Evolutionary conservation across 2,329 filamentous ascomycete species (phyloP).

Genomic region (Stylonectria norvegica): DNA sequence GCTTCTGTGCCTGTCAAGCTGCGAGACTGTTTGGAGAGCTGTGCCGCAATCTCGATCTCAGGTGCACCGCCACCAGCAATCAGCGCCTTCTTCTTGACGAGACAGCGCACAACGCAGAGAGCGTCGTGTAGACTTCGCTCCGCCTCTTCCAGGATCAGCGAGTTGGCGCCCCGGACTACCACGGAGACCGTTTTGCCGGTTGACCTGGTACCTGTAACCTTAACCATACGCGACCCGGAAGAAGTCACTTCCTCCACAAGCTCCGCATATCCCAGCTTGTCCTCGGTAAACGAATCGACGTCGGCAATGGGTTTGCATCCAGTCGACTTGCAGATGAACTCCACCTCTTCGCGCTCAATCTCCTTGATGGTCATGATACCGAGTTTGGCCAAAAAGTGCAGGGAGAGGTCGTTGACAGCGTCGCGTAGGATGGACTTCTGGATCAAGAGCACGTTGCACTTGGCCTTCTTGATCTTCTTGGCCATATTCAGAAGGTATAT

Average conservation of each 20-base stretch:
- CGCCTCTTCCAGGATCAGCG: constrained; percentile 90
- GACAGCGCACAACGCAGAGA: constrained; percentile 91
- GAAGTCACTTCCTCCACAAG: constrained; percentile 88
- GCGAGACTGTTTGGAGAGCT: constrained; percentile 77
- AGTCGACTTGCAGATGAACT: constrained; percentile 98
- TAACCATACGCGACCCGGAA: constrained; percentile 87
- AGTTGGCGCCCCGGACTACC: constrained; percentile 91
- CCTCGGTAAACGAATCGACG: constrained; percentile 96
- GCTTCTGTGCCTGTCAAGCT: constrained; percentile 86
- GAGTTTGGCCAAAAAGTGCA: constrained; percentile 96
- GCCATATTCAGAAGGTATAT: constrained; percentile 98
- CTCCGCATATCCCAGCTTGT: constrained; percentile 93
- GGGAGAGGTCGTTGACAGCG: constrained; percentile 93
- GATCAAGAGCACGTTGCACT: constrained; percentile 97
- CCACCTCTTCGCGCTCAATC: constrained; percentile 96
- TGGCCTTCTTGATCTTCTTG: constrained; percentile 99
- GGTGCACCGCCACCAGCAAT: constrained; percentile 95
- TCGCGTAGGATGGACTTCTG: constrained; percentile 98
- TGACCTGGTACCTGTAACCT: constrained; percentile 86
- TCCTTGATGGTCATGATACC: constrained; percentile 96
- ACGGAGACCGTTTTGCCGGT: constrained; percentile 88
- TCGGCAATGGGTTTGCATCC: constrained; percentile 99
- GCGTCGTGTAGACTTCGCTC: constrained; percentile 96
- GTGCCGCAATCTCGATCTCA: constrained; percentile 91
- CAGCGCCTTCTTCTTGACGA: constrained; percentile 99